phyloP scores from a whole-genome alignment of 257 asterid species.

The Nicotiana attenuata region DNA sequence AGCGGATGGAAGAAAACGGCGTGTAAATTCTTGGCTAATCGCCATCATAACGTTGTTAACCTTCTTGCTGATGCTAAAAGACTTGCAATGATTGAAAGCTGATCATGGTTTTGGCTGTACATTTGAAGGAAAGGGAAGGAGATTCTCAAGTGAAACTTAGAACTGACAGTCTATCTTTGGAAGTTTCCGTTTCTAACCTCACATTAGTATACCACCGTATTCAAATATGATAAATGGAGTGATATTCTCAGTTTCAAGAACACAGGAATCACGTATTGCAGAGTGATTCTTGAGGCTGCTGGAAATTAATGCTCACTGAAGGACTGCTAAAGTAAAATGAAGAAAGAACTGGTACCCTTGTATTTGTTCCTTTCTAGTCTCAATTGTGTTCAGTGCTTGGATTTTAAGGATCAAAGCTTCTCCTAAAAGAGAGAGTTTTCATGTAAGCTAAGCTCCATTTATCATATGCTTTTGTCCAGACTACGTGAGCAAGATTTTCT shows the following conservation, averaged over 20 bases:
- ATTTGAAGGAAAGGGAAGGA: background rate
- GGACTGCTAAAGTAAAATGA: background rate
- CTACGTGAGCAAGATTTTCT: background rate
- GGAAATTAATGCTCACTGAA: background rate
- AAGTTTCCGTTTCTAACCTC: background rate
- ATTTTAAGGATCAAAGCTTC: too few relatives aligned
- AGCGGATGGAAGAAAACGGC: conserved; percentile 1
- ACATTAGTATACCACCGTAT: background rate
- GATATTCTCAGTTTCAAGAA: background rate
- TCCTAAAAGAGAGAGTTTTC: background rate
- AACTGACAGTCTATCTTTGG: background rate
- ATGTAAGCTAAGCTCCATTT: background rate
- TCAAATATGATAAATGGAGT: background rate
- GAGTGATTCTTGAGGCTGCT: background rate
- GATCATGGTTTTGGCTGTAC: background rate
- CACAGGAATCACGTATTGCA: background rate
- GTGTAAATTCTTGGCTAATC: background rate
- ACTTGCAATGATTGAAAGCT: background rate
- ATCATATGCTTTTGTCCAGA: background rate
- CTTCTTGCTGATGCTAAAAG: background rate
- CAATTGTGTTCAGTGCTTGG: too few relatives aligned
- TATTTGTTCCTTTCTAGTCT: too few relatives aligned
- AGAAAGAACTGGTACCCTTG: background rate
- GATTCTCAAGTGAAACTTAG: background rate
- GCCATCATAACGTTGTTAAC: background rate